Conservation (phyloP, 768 basidiomycete species). For the Candolleomyces eurysporus region DNA sequence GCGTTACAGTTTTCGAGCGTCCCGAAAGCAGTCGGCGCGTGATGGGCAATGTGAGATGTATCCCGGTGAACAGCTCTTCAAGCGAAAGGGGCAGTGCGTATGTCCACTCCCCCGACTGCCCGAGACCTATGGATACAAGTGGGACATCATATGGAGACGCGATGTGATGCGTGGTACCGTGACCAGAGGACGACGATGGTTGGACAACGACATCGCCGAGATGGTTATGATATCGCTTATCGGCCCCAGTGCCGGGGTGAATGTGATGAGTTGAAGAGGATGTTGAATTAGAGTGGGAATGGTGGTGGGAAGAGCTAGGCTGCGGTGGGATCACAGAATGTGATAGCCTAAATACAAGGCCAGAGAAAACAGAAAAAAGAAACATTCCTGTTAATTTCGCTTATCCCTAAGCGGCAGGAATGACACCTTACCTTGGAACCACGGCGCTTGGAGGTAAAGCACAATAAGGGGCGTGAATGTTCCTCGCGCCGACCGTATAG, state of each 20-base stretch:
- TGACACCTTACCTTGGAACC: neutral
- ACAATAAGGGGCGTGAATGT: neutral
- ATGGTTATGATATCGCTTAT: conserved; percentile 7
- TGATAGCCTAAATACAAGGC: conserved; percentile 1
- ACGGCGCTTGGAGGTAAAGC: neutral
- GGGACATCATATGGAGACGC: conserved; percentile 33
- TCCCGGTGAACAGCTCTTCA: conserved; percentile 60
- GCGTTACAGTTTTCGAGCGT: conserved; percentile 49
- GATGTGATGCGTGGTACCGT: too few species aligned
- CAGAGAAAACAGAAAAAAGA: neutral
- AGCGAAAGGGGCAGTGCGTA: conserved; percentile 61
- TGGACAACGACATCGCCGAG: conserved; percentile 9
- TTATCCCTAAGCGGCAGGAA: neutral
- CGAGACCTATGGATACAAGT: conserved; percentile 39
- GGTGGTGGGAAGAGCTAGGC: neutral
- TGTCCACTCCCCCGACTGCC: conserved; percentile 58
- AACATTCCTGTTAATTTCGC: conserved; percentile 1
- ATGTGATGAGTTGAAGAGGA: conserved; percentile 6
- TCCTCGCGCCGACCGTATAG: neutral
- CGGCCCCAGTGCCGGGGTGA: neutral
- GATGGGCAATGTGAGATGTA: conserved; percentile 55
- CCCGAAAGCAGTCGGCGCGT: conserved; percentile 53
- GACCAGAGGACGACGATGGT: conserved; percentile 5
- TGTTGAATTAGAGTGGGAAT: neutral
- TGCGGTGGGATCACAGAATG: conserved; percentile 10